Evolutionary conservation across 306 rosid species (phyloP), one percentile per base, ranked within the genome.

Genomic region (Trifolium repens): DNA sequence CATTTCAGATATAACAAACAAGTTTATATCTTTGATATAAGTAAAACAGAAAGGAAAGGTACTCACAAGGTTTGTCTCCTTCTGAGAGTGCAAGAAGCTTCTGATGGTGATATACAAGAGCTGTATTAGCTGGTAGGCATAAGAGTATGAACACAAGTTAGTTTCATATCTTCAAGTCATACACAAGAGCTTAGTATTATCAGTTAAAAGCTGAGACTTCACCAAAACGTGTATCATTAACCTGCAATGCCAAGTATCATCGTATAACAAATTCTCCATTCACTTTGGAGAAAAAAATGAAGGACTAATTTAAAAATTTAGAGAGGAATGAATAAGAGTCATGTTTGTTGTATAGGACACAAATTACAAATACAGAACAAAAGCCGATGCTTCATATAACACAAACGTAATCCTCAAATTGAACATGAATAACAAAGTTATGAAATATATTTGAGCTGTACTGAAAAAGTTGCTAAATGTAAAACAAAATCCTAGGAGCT

Each of bases 31-130:
- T 46, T 58, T 58, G 44, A 49, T 40, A 61, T 16, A 44, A 61
- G 50, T 30, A 9, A 83, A 46, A 52, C 49, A 65, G 37, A 72
- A 27, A 76, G 76, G 54, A 70, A 44, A 15, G 46, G 63, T 40
- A 76, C 96, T 86, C 81, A 94, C 99, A 94, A 16, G 99, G 99
- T 85, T 94, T 94, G 82, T 94, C 99, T 57, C 47, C 93, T 87
- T 94, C 99, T 5, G 88, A 85, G 75, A 94, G 99, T 76, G 97
- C 96, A 13, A 94, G 88, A 80, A 94, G 96, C 74, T 90, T 91
- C 78, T 91, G 90, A 69, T 94, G 94, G 84, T 94, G 99, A 84
- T 94, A 92, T 79, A 88, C 54, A 14, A 94, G 91, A 80, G 99
- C 99, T 1, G 96, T 94, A 76, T 94, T 94, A 71, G 87, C 97